A percentile compares a stretch with the other conserved stretches of the same genome.
phyloP scores from a whole-genome alignment of 2,329 filamentous ascomycete genomes.

The Cladosporium sp. region DNA sequence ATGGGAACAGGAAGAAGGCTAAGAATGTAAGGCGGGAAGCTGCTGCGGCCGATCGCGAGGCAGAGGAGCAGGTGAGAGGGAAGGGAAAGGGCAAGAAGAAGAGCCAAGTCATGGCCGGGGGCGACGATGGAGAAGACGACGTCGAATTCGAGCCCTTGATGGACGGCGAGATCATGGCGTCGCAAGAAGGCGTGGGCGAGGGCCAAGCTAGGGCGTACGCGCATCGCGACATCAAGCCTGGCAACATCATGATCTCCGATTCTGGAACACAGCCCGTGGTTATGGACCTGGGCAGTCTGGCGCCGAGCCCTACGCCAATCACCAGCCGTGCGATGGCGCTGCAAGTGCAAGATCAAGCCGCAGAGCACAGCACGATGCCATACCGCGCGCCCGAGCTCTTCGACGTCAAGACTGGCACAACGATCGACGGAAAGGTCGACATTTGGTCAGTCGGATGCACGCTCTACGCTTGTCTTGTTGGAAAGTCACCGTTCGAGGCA shows the following conservation, averaged over 20 bases:
- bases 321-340: constrained; percentile 88
- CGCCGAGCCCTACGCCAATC: constrained; percentile 82
- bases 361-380: constrained; percentile 97
- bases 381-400: constrained; percentile 97
- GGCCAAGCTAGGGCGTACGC: constrained; percentile 78
- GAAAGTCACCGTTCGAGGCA: constrained; percentile 95
- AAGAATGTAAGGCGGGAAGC: constrained; percentile 55
- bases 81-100: constrained; percentile 37
- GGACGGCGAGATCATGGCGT: constrained; percentile 70
- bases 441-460: constrained; percentile 98
- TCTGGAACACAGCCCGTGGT: constrained; percentile 84
- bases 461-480: constrained; percentile 93
- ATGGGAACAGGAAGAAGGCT: constrained; percentile 42
- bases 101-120: constrained; percentile 21
- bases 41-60: constrained; percentile 53
- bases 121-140: constrained; percentile 61
- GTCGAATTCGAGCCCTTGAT: constrained; percentile 81
- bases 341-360: constrained; percentile 88
- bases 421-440: constrained; percentile 94
- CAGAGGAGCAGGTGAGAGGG: constrained; percentile 46
- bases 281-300: constrained; percentile 94
- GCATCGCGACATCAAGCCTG: constrained; percentile 96
- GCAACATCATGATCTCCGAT: constrained; percentile 98
- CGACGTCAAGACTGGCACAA: constrained; percentile 89
- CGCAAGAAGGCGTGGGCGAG: constrained; percentile 66